Evolutionary conservation across 2,329 filamentous ascomycete species (phyloP).

Genomic region (Myriosclerotinia curreyana): DNA sequence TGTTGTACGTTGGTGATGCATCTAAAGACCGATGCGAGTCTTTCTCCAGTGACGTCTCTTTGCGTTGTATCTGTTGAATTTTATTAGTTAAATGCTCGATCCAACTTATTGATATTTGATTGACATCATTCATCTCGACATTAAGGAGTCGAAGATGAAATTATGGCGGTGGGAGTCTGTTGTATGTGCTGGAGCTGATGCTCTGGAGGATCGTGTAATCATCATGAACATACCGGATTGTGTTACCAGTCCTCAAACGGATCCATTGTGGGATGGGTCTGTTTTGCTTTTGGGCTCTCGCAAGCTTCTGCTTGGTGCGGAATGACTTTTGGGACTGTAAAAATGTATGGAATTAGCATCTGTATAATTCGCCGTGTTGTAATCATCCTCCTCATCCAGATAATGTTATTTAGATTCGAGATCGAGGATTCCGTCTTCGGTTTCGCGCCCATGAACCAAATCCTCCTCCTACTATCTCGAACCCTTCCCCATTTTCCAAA

Average conservation of each 20-base stretch:
- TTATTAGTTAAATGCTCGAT: slow-evolving; percentile 20
- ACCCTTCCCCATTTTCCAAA: background rate
- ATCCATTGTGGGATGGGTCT: slow-evolving; percentile 99
- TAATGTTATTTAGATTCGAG: slow-evolving; percentile 1
- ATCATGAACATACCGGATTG: slow-evolving; percentile 74
- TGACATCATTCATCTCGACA: background rate
- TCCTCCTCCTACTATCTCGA: slow-evolving; percentile 4
- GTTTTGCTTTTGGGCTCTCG: slow-evolving; percentile 99
- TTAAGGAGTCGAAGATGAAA: background rate
- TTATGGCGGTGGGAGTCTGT: background rate
- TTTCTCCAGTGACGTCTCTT: slow-evolving; percentile 99
- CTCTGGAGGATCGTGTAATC: slow-evolving; percentile 9
- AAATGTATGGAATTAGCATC: slow-evolving; percentile 19
- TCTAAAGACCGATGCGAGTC: slow-evolving; percentile 98
- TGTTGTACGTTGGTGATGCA: slow-evolving; percentile 45
- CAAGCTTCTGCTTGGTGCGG: slow-evolving; percentile 99
- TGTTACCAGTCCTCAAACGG: slow-evolving; percentile 96
- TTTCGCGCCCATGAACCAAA: slow-evolving; percentile 6
- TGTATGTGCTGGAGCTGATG: background rate
- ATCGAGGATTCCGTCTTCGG: background rate
- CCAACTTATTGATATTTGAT: background rate
- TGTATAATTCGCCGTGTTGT: slow-evolving; percentile 26
- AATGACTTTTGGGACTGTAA: slow-evolving; percentile 97
- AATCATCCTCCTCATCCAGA: slow-evolving; percentile 17
- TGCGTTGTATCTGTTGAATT: slow-evolving; percentile 83